Base-by-base conservation (phyloP, 257 asterid genomes). In the Gentiana straminea region DNA sequence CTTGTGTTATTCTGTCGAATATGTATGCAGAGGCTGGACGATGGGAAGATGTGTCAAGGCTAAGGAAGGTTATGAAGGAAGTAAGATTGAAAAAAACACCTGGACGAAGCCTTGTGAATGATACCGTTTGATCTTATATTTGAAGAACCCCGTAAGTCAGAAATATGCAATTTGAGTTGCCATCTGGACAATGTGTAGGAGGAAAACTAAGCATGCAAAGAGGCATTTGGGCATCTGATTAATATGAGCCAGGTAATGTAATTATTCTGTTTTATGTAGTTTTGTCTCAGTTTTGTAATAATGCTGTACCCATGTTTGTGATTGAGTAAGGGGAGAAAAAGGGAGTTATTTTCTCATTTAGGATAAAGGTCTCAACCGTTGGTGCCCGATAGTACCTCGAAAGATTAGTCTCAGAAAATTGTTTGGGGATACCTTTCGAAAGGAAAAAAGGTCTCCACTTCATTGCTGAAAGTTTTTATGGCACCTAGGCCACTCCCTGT, bases 211-310 rank as follows among this genome's bases (percentile, higher is more conserved):
- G 74, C 88, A 88, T 52, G 99, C 73, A 92, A 92, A 79, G 99
- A 92, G 72, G 84, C 95, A 32, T 92, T 85, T 70, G 99, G 88
- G 86, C 83, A 88, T 77, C 86, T 92, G 70, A 88, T 92, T 59
- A 92, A 92, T 73, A 81, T 85, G 45, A 93, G 97, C 58, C 97
- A 92, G 98, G 98, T 91, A 79, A 56, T 52, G 33, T 58, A 33
- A 5, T 48, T 35, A 24, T 24, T 24, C 24, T 24, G 24, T 24
- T 24, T 24, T 24, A 24, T 24, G 24, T 24, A 24, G 24, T 24
- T 24, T 24, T 24, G 24, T 0, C 24, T 24, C 24, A 24, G 24
- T 24, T 24, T 24, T 24, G 24, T n/a, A 75, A 47, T 55, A 71
- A 33, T 12, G 81, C 77, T 24, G 75, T 51, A 9, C 77, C 81